A percentile compares a stretch with the other conserved stretches of the same genome.
phyloP scores from a whole-genome alignment of 2,329 filamentous ascomycete species.

The Catunica adiposa region DNA sequence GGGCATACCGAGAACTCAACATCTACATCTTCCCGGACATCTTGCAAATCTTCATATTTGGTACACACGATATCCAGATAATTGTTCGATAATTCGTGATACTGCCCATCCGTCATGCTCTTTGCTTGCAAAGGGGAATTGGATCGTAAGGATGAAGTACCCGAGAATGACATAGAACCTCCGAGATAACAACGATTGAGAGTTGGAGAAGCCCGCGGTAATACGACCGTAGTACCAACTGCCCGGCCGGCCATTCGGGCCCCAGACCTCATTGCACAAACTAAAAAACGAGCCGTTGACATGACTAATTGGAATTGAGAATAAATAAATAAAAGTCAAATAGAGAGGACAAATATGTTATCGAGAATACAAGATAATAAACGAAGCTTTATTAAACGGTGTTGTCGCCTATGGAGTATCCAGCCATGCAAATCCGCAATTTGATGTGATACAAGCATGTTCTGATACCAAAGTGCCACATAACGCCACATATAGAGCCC shows the following conservation, averaged over 20 bases:
- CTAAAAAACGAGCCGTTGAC: neutral
- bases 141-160: too few relatives aligned
- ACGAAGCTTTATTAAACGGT: neutral
- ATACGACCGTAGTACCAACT: too few relatives aligned
- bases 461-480: conserved; percentile 1
- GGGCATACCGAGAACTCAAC: conserved; percentile 64
- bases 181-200: too few relatives aligned
- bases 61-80: conserved; percentile 46
- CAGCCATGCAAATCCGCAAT: too few relatives aligned
- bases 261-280: neutral
- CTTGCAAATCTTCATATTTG: conserved; percentile 57
- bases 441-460: neutral
- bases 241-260: neutral
- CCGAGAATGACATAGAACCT: too few relatives aligned
- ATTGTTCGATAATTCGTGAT: conserved; percentile 59
- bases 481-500: neutral
- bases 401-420: too few relatives aligned
- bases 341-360: too few relatives aligned
- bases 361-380: too few relatives aligned
- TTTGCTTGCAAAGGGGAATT: neutral
- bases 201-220: too few relatives aligned
- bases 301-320: neutral
- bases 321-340: neutral
- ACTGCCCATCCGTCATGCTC: conserved; percentile 38
- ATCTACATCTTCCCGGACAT: conserved; percentile 59